Evolutionary conservation across 2,329 filamentous ascomycete genomes (phyloP).

Genomic region (Diaporthe australafricana): DNA sequence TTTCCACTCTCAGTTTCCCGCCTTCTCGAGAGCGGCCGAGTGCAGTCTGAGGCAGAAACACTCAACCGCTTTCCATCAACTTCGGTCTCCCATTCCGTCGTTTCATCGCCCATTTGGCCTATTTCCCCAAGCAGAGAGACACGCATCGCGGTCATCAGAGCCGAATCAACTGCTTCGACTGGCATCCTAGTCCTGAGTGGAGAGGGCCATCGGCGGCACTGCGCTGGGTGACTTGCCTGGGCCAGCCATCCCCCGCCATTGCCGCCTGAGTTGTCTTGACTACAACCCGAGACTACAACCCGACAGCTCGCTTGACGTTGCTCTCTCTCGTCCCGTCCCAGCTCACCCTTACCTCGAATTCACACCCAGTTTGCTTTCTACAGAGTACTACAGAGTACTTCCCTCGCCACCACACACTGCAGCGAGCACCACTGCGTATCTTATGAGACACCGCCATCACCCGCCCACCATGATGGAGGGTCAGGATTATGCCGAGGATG

Average conservation of each 20-base stretch:
- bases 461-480: constrained; percentile 35
- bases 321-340: neutral
- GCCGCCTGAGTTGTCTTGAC: constrained; percentile 4
- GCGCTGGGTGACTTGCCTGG: constrained; percentile 9
- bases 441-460: constrained; percentile 21
- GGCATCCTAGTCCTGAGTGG: neutral
- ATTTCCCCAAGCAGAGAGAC: neutral
- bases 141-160: no score
- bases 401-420: neutral
- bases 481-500: constrained; percentile 32
- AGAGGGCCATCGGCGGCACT: constrained; percentile 14
- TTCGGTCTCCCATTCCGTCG: neutral
- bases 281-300: constrained; percentile 6
- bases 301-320: constrained; percentile 8
- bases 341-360: neutral
- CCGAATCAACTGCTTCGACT: neutral
- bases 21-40: constrained; percentile 4
- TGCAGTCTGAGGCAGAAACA: constrained; percentile 8
- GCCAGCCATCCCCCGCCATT: constrained; percentile 7
- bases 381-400: no score
- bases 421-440: neutral
- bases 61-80: constrained; percentile 3
- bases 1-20: neutral
- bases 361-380: neutral
- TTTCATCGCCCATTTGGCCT: neutral